Conservation (phyloP, 257 asterid species). For the Dorcoceras hygrometricum region DNA sequence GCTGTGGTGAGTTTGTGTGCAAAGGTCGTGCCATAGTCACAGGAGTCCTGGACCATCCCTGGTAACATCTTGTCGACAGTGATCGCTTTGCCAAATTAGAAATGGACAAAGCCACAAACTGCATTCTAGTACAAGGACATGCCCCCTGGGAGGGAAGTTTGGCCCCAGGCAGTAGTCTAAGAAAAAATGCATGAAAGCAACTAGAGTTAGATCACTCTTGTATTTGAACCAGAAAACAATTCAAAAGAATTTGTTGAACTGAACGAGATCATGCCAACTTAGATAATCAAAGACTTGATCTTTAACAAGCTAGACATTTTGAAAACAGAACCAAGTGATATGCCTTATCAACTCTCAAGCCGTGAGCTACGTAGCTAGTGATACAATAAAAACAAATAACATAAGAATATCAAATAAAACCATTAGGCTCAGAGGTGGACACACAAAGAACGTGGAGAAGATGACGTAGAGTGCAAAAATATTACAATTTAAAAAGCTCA, state of each 20-base stretch:
- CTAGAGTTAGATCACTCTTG: conserved; percentile 4
- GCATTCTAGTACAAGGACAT: conserved; percentile 57
- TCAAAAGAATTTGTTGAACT: background rate
- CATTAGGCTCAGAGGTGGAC: conserved; percentile 1
- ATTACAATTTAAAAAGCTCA: too few species aligned
- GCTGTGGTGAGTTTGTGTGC: conserved; percentile 31
- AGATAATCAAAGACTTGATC: conserved; percentile 17
- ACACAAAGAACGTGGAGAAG: background rate
- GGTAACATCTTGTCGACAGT: conserved; percentile 36
- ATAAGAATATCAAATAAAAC: background rate
- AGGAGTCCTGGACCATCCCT: conserved; percentile 45
- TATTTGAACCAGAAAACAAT: background rate
- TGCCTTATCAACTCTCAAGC: conserved; percentile 6
- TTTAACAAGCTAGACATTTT: conserved; percentile 1
- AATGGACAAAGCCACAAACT: conserved; percentile 42
- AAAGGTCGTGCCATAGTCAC: conserved; percentile 26
- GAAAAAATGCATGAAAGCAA: conserved; percentile 21
- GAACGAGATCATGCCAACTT: conserved; percentile 10
- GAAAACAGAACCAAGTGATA: background rate
- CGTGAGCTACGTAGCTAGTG: conserved; percentile 1
- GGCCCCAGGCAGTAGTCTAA: conserved; percentile 56
- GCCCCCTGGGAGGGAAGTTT: conserved; percentile 40
- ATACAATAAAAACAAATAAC: conserved; percentile 2
- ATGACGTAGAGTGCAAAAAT: background rate
- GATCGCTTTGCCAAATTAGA: conserved; percentile 42